Percentiles rank a stretch among this genome's conserved stretches.
Conservation (phyloP, 345 rosid species). For the Eucalyptus sp. region DNA sequence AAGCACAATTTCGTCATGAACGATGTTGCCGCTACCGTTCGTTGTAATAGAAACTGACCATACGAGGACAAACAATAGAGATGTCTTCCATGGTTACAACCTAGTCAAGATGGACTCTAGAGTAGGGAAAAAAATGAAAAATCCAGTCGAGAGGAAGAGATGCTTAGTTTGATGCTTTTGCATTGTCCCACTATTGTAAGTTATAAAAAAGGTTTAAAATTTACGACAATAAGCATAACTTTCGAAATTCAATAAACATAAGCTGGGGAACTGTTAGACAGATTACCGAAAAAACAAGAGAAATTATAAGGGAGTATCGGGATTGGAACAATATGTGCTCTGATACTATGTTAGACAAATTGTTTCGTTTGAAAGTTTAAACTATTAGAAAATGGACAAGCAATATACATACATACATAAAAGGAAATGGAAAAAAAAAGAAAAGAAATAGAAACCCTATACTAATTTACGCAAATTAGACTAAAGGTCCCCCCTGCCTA, state of each 20-base stretch:
- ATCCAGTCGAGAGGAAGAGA: too few species aligned
- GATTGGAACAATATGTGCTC: neutral
- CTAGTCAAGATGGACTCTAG: neutral
- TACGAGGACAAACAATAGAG: neutral
- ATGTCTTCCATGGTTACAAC: neutral
- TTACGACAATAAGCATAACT: neutral
- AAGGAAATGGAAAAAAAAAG: too few species aligned
- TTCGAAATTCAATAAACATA: neutral
- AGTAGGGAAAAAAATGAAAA: too few species aligned
- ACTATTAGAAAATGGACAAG: neutral
- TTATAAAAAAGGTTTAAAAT: too few species aligned
- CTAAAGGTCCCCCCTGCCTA: neutral
- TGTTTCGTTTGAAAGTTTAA: too few species aligned
- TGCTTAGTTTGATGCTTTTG: neutral
- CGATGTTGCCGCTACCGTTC: neutral
- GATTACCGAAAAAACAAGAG: neutral
- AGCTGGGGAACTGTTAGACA: neutral
- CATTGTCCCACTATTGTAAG: neutral
- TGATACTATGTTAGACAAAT: too few species aligned
- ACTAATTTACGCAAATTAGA: neutral
- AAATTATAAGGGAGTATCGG: too few species aligned
- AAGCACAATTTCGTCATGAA: neutral
- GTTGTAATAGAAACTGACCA: neutral
- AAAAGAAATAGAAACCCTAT: neutral
- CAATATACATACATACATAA: too few species aligned